Percentiles rank a stretch among this genome's conserved stretches.
Evolutionary conservation across 2,329 filamentous ascomycete genomes (phyloP).

Genomic region (Penicillium sp.): DNA sequence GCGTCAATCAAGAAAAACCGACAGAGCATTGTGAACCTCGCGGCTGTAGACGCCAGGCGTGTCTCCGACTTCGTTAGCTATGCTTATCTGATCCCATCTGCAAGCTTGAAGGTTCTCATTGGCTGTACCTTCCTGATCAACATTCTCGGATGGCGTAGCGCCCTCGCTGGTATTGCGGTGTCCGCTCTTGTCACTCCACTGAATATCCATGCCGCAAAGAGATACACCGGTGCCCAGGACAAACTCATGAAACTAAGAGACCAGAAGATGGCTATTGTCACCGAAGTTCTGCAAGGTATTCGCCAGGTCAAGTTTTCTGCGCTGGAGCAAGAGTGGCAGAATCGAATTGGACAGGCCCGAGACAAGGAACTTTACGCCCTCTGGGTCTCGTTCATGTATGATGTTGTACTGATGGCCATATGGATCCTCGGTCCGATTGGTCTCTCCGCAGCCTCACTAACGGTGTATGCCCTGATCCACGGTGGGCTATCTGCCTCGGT

Average conservation of each 20-base stretch:
- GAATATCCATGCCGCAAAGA: constrained; percentile 65
- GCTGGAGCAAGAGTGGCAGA: constrained; percentile 70
- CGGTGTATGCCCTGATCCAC: constrained; percentile 64
- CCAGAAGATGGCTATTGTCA: constrained; percentile 70
- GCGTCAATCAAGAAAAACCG: constrained; percentile 54
- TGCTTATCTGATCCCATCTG: constrained; percentile 63
- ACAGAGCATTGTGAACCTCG: constrained; percentile 71
- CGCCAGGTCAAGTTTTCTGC: constrained; percentile 83
- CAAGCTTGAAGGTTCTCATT: constrained; percentile 61
- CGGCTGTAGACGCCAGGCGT: constrained; percentile 71
- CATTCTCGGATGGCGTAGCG: constrained; percentile 68
- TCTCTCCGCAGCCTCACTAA: constrained; percentile 67
- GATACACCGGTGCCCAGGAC: constrained; percentile 64
- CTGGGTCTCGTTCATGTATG: constrained; percentile 64
- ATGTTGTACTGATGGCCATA: constrained; percentile 62
- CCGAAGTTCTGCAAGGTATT: constrained; percentile 74
- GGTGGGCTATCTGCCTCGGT: constrained; percentile 66
- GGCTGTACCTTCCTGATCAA: constrained; percentile 65
- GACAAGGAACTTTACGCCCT: constrained; percentile 65
- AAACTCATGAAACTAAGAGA: constrained; percentile 72
- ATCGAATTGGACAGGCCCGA: constrained; percentile 63
- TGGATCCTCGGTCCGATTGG: constrained; percentile 73
- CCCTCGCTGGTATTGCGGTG: constrained; percentile 63
- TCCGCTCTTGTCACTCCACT: constrained; percentile 65
- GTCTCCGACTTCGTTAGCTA: constrained; percentile 66